phyloP scores from a whole-genome alignment of 2,329 filamentous ascomycete species.

The Ascochyta clinopodiicola region DNA sequence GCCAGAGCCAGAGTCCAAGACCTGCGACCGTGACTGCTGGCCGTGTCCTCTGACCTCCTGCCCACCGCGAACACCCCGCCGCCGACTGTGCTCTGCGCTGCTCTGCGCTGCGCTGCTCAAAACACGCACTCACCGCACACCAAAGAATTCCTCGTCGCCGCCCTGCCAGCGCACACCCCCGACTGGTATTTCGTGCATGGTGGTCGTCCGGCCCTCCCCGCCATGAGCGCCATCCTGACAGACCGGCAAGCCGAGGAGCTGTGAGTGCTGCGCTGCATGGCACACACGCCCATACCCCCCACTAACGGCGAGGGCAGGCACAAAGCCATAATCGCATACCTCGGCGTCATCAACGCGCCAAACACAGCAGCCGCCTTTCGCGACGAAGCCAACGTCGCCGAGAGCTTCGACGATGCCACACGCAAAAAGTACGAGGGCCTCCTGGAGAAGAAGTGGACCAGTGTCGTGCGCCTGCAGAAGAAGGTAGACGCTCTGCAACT shows the following conservation, averaged over 20 bases:
- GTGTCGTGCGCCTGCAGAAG: constrained; percentile 91
- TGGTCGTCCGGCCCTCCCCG: constrained; percentile 40
- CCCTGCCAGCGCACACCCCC: constrained; percentile 7
- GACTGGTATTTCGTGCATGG: constrained; percentile 35
- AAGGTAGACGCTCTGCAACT: constrained; percentile 65
- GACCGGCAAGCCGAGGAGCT: constrained; percentile 86
- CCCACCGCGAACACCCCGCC: constrained; percentile 8
- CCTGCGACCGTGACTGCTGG: background rate
- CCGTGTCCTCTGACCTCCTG: background rate
- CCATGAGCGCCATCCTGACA: constrained; percentile 78
- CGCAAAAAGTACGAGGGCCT: constrained; percentile 94
- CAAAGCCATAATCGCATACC: constrained; percentile 91
- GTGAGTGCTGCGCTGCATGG: constrained; percentile 60
- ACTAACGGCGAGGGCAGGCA: constrained; percentile 63
- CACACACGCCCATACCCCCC: background rate
- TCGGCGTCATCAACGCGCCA: constrained; percentile 74
- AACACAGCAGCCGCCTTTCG: constrained; percentile 75
- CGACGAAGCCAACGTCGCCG: constrained; percentile 75
- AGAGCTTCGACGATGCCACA: constrained; percentile 78
- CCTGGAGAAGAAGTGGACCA: constrained; percentile 98
- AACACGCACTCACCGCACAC: constrained; percentile 16
- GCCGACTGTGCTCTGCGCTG: background rate
- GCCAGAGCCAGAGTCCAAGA: too few species aligned
- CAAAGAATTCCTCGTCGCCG: constrained; percentile 21
- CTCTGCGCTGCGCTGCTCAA: background rate